A percentile compares a stretch with the other conserved stretches of the same genome.
Evolutionary conservation across 768 basidiomycete genomes (phyloP).

Genomic region (Boletus insuetus): DNA sequence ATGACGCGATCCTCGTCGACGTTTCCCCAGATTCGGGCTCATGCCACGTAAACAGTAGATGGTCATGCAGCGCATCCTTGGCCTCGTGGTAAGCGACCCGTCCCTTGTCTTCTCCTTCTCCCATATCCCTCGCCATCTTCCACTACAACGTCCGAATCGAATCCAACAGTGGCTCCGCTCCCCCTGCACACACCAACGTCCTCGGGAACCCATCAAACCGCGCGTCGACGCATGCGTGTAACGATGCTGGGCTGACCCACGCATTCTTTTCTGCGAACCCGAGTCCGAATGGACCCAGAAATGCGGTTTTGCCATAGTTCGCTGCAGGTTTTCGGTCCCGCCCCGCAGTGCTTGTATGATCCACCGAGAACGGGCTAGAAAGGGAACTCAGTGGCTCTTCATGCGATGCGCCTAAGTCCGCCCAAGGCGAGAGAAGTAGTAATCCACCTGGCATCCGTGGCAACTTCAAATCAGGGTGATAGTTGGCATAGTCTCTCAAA

Average conservation of each 20-base stretch:
- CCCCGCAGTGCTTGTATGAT: slow-evolving; percentile 27
- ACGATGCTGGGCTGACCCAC: slow-evolving; percentile 62
- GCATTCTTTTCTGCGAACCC: slow-evolving; percentile 44
- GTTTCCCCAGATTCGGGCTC: slow-evolving; percentile 56
- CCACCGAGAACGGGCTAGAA: slow-evolving; percentile 22
- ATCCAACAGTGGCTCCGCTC: slow-evolving; percentile 56
- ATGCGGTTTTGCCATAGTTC: slow-evolving; percentile 28
- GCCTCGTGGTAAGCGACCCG: slow-evolving; percentile 47
- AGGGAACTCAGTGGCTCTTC: slow-evolving; percentile 37
- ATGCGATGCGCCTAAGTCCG: slow-evolving; percentile 20
- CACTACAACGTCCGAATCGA: slow-evolving; percentile 47
- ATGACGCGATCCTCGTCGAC: slow-evolving; percentile 46
- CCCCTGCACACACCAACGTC: slow-evolving; percentile 59
- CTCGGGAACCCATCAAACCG: slow-evolving; percentile 56
- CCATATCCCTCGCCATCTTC: slow-evolving; percentile 53
- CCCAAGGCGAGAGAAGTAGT: slow-evolving; percentile 36
- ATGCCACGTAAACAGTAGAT: slow-evolving; percentile 47
- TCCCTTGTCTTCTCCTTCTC: slow-evolving; percentile 39
- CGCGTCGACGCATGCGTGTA: slow-evolving; percentile 36
- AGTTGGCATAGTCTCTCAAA: slow-evolving; percentile 22
- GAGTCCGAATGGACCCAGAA: slow-evolving; percentile 48
- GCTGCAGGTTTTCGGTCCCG: background rate
- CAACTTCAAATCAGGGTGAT: slow-evolving; percentile 14
- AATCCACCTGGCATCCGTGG: slow-evolving; percentile 28
- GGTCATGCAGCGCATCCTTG: slow-evolving; percentile 54